Conservation (phyloP, 208 protist species). For the Leishmania tropica region DNA sequence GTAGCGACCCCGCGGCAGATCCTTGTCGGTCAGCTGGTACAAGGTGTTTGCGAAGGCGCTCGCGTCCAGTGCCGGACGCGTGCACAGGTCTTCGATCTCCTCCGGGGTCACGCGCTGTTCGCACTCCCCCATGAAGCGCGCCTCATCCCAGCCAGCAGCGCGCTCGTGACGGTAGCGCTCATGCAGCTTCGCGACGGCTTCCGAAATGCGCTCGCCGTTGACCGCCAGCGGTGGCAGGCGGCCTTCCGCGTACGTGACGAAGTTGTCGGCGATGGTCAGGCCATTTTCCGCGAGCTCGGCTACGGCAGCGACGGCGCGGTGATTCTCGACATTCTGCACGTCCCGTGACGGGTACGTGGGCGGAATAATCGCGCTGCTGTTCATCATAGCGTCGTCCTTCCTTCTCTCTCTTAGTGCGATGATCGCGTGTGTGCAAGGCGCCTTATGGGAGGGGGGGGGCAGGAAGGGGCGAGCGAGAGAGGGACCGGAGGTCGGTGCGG, state of each 20-base stretch:
- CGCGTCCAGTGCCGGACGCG: slow-evolving; percentile 52
- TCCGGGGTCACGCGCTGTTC: slow-evolving; percentile 54
- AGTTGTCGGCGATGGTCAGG: slow-evolving; percentile 75
- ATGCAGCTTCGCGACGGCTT: slow-evolving; percentile 36
- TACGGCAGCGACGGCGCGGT: slow-evolving; percentile 48
- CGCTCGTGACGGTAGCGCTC: slow-evolving; percentile 67
- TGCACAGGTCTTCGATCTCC: slow-evolving; percentile 43
- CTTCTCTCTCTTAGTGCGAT: neutral
- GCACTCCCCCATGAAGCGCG: slow-evolving; percentile 62
- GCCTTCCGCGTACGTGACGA: slow-evolving; percentile 63
- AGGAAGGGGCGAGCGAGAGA: neutral
- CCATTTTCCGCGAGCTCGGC: slow-evolving; percentile 64
- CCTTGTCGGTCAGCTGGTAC: slow-evolving; percentile 40
- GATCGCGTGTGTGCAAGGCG: neutral
- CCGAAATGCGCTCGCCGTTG: slow-evolving; percentile 41
- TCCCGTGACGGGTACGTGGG: slow-evolving; percentile 63
- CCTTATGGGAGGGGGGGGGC: neutral
- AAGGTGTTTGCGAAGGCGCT: slow-evolving; percentile 44
- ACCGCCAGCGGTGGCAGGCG: slow-evolving; percentile 56
- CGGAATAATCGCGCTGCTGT: slow-evolving; percentile 31
- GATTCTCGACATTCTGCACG: slow-evolving; percentile 73
- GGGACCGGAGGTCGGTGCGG: neutral
- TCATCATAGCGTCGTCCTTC: slow-evolving; percentile 13
- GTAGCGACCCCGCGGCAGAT: slow-evolving; percentile 63
- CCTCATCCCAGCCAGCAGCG: slow-evolving; percentile 77